Evolutionary conservation across 2,329 filamentous ascomycete genomes (phyloP), one percentile per base, ranked within the genome.

Genomic region (Calycina marina): DNA sequence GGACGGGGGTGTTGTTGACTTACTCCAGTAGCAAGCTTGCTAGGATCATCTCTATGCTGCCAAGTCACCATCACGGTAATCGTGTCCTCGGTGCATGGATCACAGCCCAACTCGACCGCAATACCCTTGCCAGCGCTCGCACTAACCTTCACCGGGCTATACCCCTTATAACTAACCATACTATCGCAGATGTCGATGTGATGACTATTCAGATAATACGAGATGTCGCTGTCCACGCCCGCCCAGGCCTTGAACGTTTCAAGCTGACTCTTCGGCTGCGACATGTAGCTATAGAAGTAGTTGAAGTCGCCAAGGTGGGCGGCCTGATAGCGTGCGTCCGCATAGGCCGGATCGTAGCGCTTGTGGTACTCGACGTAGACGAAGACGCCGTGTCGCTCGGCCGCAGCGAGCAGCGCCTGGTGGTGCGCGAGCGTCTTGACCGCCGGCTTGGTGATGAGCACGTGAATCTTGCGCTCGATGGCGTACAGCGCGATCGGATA

Each of bases 341-440:
- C 73, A 61, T 94, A 94, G 14, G 84, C 84, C 2, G 86, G 86
- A 55, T 94, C 86, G 60, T 77, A 94, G 36, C 88, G 83, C 65
- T 94, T 94, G 69, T 94, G 86, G 61, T 94, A 86, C 66, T 94
- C 86, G 48, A 94, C 67, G 61, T 83, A 93, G 43, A 93, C 84
- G 54, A 86, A 88, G 37, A 94, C 85, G 42, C 75, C 74, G 55
- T 81, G 62, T 52, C 80, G 74, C 42, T 68, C 65, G 4, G 82
- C 74, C 14, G 75, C 80, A 31, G 69, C 69, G 35, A 93, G 64
- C 11, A 94, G 73, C 18, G 73, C 60, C 42, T 81, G 70, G 59
- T 94, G 86, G 56, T 93, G 73, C 26, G 67, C 66, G 3, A 94
- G 73, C 4, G 73, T 70, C 61, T 93, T 88, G 40, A 90, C 84